Conservation (phyloP, 202 grass and related monocot species). For the Setaria viridis region DNA sequence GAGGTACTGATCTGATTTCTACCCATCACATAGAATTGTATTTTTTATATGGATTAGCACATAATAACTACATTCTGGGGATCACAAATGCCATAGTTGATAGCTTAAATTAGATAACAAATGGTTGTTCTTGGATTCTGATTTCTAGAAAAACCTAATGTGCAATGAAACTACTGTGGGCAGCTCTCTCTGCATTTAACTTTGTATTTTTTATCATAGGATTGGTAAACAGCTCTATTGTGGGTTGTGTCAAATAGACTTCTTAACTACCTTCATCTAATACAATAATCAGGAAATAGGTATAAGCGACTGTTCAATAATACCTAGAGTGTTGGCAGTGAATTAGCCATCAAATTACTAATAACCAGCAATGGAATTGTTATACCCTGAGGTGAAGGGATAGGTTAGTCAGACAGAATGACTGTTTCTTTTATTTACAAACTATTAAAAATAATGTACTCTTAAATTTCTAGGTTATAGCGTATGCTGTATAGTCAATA, state of each 20-base stretch:
- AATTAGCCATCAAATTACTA: neutral
- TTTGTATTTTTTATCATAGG: neutral
- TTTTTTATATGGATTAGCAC: slow-evolving; percentile 7
- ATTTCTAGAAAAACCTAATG: slow-evolving; percentile 2
- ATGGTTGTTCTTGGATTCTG: slow-evolving; percentile 3
- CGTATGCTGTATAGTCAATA: neutral
- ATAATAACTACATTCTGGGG: neutral
- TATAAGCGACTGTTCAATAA: neutral
- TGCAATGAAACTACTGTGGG: slow-evolving; percentile 3
- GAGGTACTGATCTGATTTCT: slow-evolving; percentile 50
- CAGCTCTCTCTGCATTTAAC: neutral
- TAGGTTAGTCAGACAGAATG: neutral
- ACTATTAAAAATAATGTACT: slow-evolving; percentile 26
- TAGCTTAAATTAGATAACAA: slow-evolving; percentile 13
- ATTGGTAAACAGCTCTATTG: neutral
- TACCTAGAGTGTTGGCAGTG: slow-evolving; percentile 12
- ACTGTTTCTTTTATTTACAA: neutral
- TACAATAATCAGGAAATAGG: neutral
- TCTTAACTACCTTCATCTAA: neutral
- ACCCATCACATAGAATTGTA: neutral
- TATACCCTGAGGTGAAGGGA: neutral
- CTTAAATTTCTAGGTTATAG: slow-evolving; percentile 15
- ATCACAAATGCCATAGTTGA: neutral
- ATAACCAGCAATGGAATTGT: neutral
- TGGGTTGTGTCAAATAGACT: neutral